Evolutionary conservation across 768 basidiomycete species (phyloP).

Genomic region (Chalciporus piperatus): DNA sequence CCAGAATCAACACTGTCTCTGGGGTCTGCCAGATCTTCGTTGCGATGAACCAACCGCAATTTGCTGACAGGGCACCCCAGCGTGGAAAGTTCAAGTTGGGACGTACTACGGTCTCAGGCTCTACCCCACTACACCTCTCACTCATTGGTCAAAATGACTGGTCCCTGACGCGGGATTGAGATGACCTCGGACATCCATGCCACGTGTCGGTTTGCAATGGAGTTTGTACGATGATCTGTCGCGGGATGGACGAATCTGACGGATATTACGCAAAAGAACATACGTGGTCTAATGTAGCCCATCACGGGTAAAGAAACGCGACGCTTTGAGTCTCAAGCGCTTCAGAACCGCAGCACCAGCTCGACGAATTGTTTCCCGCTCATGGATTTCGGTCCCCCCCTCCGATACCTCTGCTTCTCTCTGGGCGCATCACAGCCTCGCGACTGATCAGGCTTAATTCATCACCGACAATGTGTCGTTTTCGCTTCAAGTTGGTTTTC

Average conservation of each 20-base stretch:
- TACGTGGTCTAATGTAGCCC: background rate
- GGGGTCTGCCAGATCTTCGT: slow-evolving; percentile 26
- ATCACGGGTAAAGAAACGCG: background rate
- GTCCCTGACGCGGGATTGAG: slow-evolving; percentile 5
- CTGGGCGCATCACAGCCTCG: slow-evolving; percentile 19
- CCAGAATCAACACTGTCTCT: slow-evolving; percentile 9
- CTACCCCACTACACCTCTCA: slow-evolving; percentile 16
- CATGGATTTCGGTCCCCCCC: background rate
- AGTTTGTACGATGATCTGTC: background rate
- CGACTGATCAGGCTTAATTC: slow-evolving; percentile 5
- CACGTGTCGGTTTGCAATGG: background rate
- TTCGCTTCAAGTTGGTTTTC: background rate
- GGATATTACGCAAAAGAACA: slow-evolving; percentile 1
- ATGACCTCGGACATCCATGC: slow-evolving; percentile 17
- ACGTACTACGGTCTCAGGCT: slow-evolving; percentile 14
- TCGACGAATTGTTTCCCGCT: background rate
- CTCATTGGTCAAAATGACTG: slow-evolving; percentile 2
- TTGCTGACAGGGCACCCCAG: slow-evolving; percentile 25
- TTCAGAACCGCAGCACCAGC: no score
- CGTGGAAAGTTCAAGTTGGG: slow-evolving; percentile 30
- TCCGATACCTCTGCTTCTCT: background rate
- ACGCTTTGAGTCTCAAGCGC: background rate
- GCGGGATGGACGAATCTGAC: background rate
- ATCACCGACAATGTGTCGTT: slow-evolving; percentile 4
- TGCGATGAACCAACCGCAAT: slow-evolving; percentile 19